Percentiles rank a stretch among this genome's conserved stretches.
phyloP scores from a whole-genome alignment of 2,329 filamentous ascomycete genomes.

The Aspergillus sp. region DNA sequence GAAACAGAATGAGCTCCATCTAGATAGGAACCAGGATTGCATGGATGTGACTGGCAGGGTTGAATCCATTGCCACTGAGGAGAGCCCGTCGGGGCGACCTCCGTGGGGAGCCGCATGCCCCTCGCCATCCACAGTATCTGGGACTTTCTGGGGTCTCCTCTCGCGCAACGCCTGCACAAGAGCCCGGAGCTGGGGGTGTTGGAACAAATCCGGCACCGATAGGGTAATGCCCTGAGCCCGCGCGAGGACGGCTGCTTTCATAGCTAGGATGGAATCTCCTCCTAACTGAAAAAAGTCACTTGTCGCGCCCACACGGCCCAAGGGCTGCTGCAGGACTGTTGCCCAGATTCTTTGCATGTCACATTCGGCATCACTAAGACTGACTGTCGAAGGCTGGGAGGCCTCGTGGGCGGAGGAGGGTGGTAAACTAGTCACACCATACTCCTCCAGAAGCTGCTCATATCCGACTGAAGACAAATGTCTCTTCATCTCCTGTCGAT shows the following conservation, averaged over 20 bases:
- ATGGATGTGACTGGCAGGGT: not conserved
- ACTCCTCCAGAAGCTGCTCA: not conserved
- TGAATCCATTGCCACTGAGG: not conserved
- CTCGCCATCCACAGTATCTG: not conserved
- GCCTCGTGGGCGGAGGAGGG: too few relatives aligned
- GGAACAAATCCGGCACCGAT: not conserved
- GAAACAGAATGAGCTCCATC: not conserved
- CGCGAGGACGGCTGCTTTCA: not conserved
- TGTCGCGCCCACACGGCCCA: not conserved
- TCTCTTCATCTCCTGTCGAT: conserved; percentile 21
- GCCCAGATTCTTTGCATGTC: not conserved
- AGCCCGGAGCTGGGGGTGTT: not conserved
- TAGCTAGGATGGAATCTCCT: not conserved
- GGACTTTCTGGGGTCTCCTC: not conserved
- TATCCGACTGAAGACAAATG: not conserved
- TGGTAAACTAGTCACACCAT: not conserved
- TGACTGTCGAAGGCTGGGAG: not conserved
- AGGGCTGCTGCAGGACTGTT: not conserved
- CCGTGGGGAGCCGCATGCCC: not conserved
- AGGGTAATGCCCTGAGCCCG: not conserved
- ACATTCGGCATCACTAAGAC: not conserved
- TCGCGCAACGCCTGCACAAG: not conserved
- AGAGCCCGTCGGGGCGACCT: not conserved
- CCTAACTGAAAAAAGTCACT: not conserved
- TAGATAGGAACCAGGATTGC: not conserved